Base-by-base conservation (phyloP, 1,139 yeast genomes). In the Zygotorulaspora mrakii region DNA sequence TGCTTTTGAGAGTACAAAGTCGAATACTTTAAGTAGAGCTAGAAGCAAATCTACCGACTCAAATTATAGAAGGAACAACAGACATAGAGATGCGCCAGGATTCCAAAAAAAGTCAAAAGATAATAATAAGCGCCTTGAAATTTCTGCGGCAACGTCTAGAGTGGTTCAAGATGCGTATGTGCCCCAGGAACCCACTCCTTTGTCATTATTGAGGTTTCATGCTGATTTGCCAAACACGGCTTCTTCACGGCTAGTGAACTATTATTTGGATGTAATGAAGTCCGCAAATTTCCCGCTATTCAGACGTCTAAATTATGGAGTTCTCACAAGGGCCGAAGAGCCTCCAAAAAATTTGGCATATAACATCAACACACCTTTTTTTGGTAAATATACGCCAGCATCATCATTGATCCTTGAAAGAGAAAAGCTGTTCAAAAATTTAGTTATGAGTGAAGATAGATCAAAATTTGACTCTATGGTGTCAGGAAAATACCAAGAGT, bases 211-310 rank as follows among this genome's bases (percentile, higher is more conserved):
- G 23, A 53, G 49, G 34, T 53, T 49, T 33, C 42, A 46, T 14
- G 50, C 62, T 3, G 34, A 35, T 12, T 33, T 54, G 17, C 45
- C 46, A 6, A 40, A 45, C 25, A 46, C 49, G 10, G 37, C 47
- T 4, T 35, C 41, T 4, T 42, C 58, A 2, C 53, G 52, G 34
- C 20, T 53, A 35, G 36, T 45, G 17, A 44, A 35, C 11, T 57
- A 43, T 38, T 53, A 55, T 9, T 17, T 55, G 9, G 35, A 40
- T 3, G 38, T 50, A 6, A 35, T 59, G 47, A 44, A 40, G 12
- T 40, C 53, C 8, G 42, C 50, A 4, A 45, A 52, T 23, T 59
- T 47, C 37, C 64, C 64, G 1, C 21, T 54, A 1, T 28, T 47
- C 33, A 51, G 57, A 37, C 36, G 39, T 9, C 46, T 56, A 5